Base-by-base conservation (phyloP, 2,329 filamentous ascomycete genomes). In the Westerdykella sp. region DNA sequence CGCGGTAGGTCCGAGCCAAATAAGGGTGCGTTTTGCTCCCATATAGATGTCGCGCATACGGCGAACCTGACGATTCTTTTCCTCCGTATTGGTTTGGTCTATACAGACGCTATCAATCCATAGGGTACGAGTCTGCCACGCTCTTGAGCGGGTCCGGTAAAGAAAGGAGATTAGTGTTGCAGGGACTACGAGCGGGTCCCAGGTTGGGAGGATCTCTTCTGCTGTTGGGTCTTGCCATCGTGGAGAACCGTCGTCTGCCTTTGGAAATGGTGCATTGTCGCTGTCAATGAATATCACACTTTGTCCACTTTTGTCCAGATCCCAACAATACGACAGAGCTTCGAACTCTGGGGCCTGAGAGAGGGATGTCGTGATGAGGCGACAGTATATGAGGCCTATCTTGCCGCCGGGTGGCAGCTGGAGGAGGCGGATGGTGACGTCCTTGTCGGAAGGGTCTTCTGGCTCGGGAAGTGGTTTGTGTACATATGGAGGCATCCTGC, bases 71-170 rank as follows among this genome's bases (percentile, higher is more conserved):
- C n/a, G 6, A 14, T 41, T 38, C 30, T 46, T 50, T 30, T 50
- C 48, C 12, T 23, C 37, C 1, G 34, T 12, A 21, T 48, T 37
- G 2, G 18, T 16, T 37, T 50, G 48, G 25, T 50, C 42, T 22
- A 49, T 44, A 25, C 47, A 49, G 13, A 49, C 39, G 13, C 25
- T 39, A 18, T 49, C 47, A 2, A 50, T 38, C 45, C 48, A 50
- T 1, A 48, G 14, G 1, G 39, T 39, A 3, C 35, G 22, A 5
- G 41, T 5, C 16, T 41, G 25, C 5, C 3, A 3, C 9, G 7
- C 11, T 28, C 11, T 28, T 15, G 34, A 16, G 4, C 45, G 35
- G 12, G 42, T 44, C 7, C 39, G 44, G 18, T 45, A 41, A 12
- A 47, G 39, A 28, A 49, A 45, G 12, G 44, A 42, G 13, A 42